These are phyloP conservation scores for Aspergillus neotritici DNA, from an alignment of 2,329 filamentous ascomycete genomes.

Conservation along the genomic window DNA sequence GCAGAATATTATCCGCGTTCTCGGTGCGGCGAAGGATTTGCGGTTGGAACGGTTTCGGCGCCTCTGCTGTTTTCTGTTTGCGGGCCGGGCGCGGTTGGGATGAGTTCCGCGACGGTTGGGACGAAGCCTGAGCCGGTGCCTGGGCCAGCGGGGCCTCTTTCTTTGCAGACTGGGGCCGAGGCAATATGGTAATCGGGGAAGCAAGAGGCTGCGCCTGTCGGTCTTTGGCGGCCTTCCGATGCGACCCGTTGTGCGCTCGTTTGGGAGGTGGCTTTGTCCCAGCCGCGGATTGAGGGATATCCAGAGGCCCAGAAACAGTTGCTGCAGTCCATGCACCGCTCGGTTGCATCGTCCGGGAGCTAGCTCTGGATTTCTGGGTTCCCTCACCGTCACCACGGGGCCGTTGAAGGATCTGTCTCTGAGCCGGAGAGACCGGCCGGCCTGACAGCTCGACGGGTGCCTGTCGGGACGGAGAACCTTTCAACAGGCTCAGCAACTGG, in stretches of 20 bases:
- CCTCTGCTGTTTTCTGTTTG: conserved; percentile 27
- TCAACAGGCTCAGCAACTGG: conserved; percentile 31
- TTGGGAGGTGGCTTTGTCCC: conserved; percentile 23
- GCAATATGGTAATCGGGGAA: conserved; percentile 35
- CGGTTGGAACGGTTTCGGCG: conserved; percentile 47
- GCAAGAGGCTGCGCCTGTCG: conserved; percentile 20
- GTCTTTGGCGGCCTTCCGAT: conserved; percentile 18
- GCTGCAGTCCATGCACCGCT: conserved; percentile 28
- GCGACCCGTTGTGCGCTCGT: conserved; percentile 18
- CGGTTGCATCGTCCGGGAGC: conserved; percentile 11
- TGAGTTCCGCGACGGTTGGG: conserved; percentile 4
- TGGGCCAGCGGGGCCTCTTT: conserved; percentile 18
- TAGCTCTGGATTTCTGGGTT: conserved; percentile 12
- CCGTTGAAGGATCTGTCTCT: conserved; percentile 32
- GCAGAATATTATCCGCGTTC: conserved; percentile 28
- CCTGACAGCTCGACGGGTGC: conserved; percentile 45
- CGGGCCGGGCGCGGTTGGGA: conserved; percentile 10
- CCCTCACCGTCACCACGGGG: conserved; percentile 13
- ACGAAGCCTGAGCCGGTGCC: not conserved
- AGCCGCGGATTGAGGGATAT: conserved; percentile 36
- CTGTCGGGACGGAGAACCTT: conserved; percentile 19
- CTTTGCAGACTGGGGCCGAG: conserved; percentile 30
- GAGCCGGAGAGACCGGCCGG: conserved; percentile 33
- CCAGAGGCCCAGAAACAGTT: conserved; percentile 37
- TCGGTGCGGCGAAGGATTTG: conserved; percentile 50